phyloP scores from a whole-genome alignment of 768 basidiomycete species.

The Suillus luteus region DNA sequence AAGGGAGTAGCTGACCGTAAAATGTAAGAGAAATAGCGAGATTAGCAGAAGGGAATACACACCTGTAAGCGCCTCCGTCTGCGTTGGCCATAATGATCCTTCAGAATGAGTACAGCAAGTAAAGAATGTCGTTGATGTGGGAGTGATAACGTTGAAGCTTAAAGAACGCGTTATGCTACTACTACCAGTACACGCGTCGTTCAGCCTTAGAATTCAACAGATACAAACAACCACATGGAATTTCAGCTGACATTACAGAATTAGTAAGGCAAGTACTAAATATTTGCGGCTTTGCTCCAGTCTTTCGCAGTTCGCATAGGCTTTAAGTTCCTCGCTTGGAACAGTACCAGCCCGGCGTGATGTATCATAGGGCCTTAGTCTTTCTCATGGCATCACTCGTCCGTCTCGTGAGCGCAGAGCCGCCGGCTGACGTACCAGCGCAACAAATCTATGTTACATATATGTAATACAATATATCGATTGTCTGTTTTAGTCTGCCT shows the following conservation, averaged over 20 bases:
- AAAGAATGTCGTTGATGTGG: constrained; percentile 7
- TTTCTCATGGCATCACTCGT: background rate
- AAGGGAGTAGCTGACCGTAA: constrained; percentile 80
- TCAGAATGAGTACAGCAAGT: constrained; percentile 13
- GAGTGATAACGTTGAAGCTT: constrained; percentile 1
- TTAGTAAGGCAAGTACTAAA: background rate
- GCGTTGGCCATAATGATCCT: constrained; percentile 67
- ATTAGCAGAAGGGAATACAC: constrained; percentile 19
- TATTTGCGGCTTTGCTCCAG: background rate
- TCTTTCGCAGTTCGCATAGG: background rate
- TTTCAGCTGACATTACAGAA: background rate
- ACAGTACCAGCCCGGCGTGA: background rate
- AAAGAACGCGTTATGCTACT: constrained; percentile 27
- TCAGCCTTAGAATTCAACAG: constrained; percentile 20
- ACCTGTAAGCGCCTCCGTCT: constrained; percentile 83
- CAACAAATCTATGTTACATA: background rate
- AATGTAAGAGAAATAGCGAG: constrained; percentile 23
- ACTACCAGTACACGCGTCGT: constrained; percentile 28
- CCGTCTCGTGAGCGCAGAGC: background rate
- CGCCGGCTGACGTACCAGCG: background rate
- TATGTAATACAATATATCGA: background rate
- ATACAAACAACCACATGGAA: constrained; percentile 19
- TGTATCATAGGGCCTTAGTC: background rate
- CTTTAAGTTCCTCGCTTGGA: background rate
- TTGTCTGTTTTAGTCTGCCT: background rate